Percentiles rank a stretch among this genome's conserved stretches.
Conservation (phyloP, 2,329 filamentous ascomycete genomes). For the Setomelanomma holmii region DNA sequence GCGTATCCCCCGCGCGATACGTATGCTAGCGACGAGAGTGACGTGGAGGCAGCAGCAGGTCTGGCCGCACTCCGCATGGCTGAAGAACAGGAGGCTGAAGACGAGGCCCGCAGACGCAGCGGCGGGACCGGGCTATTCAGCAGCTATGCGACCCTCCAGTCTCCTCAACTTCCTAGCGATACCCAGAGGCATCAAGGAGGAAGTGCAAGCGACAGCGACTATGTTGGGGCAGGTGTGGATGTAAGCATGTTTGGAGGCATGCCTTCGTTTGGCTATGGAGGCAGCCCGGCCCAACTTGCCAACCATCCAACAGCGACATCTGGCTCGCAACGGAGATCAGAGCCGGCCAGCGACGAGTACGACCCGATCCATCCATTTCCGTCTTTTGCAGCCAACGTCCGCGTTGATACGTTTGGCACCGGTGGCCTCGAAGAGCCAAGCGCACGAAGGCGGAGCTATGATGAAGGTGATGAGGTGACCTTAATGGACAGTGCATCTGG, state of each 20-base stretch:
- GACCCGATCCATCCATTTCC: conserved; percentile 65
- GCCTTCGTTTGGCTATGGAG: conserved; percentile 67
- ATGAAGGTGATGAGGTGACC: conserved; percentile 82
- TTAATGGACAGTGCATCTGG: conserved; percentile 48
- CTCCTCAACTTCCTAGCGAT: conserved; percentile 51
- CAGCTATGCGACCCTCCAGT: conserved; percentile 53
- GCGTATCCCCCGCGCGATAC: conserved; percentile 33
- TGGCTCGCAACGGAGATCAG: conserved; percentile 55
- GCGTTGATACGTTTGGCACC: conserved; percentile 88
- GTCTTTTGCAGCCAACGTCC: conserved; percentile 65
- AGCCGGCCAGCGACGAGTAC: conserved; percentile 51
- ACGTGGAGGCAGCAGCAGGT: conserved; percentile 85
- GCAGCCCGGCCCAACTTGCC: conserved; percentile 53
- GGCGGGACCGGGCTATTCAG: conserved; percentile 61
- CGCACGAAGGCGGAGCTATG: conserved; percentile 79
- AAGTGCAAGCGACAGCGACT: conserved; percentile 70
- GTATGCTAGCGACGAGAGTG: conserved; percentile 73
- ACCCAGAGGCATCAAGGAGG: conserved; percentile 22
- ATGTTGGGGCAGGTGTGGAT: conserved; percentile 67
- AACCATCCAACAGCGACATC: conserved; percentile 53
- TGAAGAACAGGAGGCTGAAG: conserved; percentile 74
- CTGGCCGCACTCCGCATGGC: conserved; percentile 83
- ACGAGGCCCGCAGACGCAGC: conserved; percentile 65
- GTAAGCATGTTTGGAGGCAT: conserved; percentile 75
- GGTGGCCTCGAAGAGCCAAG: conserved; percentile 83